Evolutionary conservation across 257 asterid species (phyloP), one percentile per base, ranked within the genome.

Genomic region (Plantago ovata): DNA sequence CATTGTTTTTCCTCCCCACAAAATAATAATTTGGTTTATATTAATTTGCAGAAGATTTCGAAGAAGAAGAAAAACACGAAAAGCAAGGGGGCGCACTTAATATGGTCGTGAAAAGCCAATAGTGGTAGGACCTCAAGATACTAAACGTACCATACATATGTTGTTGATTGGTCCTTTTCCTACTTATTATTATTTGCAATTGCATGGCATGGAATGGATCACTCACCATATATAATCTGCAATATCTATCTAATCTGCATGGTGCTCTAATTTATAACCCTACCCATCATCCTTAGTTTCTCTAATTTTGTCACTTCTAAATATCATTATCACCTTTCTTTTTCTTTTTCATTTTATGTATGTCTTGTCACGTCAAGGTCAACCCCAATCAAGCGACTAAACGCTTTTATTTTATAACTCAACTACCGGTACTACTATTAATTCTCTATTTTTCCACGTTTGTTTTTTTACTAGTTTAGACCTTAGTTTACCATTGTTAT

Each of bases 1-100:
- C 87, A 70, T 62, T 61, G 73, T 68, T 71, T 72, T 53, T 28
- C 36, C 60, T 55, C 53, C 73, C 82, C 81, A 64, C 83, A 70
- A 22, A 68, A 45, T 60, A 68, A 45, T 60, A 38, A 60, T 22
- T 64, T 57, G 55, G 41, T 23, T 63, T 55, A 21, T 57, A 18
- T 40, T n/a, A n/a, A n/a, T n/a, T n/a, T n/a, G n/a, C n/a, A n/a
- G 23, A 43, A 56, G 56, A 60, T 66, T 70, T 65, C 71, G 65
- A 61, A n/a, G 43, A 47, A 19, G 6, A 14, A 13, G 41, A 24
- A 20, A 20, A 46, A 60, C 9, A 53, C 60, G 55, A 56, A 75
- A 78, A 75, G 78, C 62, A 14, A 46, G 23, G 32, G 5, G 5
- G 61, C 69, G 76, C 78, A 70, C 75, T 71, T 80, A 51, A 62